These are phyloP conservation scores for Suillus plorans DNA, from an alignment of 768 basidiomycete genomes.

Conservation along the genomic window DNA sequence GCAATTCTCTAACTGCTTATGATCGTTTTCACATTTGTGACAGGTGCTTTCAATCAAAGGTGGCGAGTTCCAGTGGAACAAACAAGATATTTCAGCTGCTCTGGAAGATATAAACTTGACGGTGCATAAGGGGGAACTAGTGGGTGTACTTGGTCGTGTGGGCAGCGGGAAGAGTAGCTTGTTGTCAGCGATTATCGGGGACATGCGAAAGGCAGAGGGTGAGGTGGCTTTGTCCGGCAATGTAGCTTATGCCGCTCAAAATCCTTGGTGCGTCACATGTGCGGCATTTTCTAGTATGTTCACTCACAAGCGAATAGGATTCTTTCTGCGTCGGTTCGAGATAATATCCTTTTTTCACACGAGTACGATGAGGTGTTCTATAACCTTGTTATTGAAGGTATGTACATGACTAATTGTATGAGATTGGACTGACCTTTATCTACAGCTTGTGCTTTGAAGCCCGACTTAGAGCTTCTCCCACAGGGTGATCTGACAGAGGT, in stretches of 20 bases:
- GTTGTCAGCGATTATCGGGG: slow-evolving; percentile 80
- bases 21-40: not conserved
- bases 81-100: slow-evolving; percentile 50
- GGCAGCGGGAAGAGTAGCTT: slow-evolving; percentile 90
- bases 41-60: slow-evolving; percentile 67
- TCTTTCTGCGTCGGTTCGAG: slow-evolving; percentile 79
- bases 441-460: slow-evolving; percentile 78
- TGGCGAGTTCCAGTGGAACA: slow-evolving; percentile 84
- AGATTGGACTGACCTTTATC: not conserved
- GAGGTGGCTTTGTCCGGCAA: slow-evolving; percentile 66
- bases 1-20: not conserved
- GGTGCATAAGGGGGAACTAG: slow-evolving; percentile 79
- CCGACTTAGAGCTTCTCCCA: slow-evolving; percentile 76
- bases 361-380: slow-evolving; percentile 86
- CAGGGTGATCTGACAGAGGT: slow-evolving; percentile 85
- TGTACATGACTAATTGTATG: not conserved
- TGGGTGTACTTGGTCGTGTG: slow-evolving; percentile 85
- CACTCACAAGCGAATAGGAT: slow-evolving; percentile 49
- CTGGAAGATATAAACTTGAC: slow-evolving; percentile 77
- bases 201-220: slow-evolving; percentile 80
- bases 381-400: slow-evolving; percentile 77
- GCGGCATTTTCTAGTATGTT: not conserved
- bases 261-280: slow-evolving; percentile 63
- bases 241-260: slow-evolving; percentile 84
- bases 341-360: slow-evolving; percentile 92